Evolutionary conservation across 495 filamentous ascomycete species (phyloP), one percentile per base, ranked within the genome.

Genomic region (Talaromyces borbonicus): DNA sequence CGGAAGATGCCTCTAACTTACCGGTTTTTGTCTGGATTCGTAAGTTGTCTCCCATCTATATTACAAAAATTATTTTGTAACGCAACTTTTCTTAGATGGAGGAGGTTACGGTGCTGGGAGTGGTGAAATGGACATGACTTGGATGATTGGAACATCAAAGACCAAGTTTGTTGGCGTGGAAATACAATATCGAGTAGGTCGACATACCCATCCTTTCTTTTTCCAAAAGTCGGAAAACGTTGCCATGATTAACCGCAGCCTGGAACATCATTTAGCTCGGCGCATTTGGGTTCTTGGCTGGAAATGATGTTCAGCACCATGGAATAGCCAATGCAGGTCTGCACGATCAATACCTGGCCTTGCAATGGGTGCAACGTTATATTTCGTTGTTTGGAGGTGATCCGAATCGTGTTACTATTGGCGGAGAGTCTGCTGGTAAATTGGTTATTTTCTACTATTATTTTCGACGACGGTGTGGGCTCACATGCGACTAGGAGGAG

Each of bases 11-110:
- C 37, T 51, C 56, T 16, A 65, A 65, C 23, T 58, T 71, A 2
- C 74, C 74, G 0, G 74, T 78, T 6, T 53, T 77, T 7, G 62
- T 73, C 5, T 66, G 59, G 40, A 78, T 76, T 46, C 73, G 46
- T 49, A 12, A 42, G 46, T 41, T 41, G 9, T 25, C n/a, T n/a
- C n/a, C n/a, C n/a, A n/a, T n/a, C n/a, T n/a, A n/a, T n/a, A n/a
- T n/a, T n/a, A 8, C n/a, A 7, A 19, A 19, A 3, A 20, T 8
- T 19, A 2, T 20, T 20, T 37, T 6, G 26, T 38, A n/a, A 3
- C 15, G 8, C 33, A 37, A 12, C 37, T 41, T 8, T 8, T 15
- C 38, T 26, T 14, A 49, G 46, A 73, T 52, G 74, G 74, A 11
- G 75, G 75, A 8, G 75, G 57, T 1, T 78, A 73, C 52, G 57